phyloP scores from a whole-genome alignment of 495 filamentous ascomycete genomes.

The Cetradonia linearis region DNA sequence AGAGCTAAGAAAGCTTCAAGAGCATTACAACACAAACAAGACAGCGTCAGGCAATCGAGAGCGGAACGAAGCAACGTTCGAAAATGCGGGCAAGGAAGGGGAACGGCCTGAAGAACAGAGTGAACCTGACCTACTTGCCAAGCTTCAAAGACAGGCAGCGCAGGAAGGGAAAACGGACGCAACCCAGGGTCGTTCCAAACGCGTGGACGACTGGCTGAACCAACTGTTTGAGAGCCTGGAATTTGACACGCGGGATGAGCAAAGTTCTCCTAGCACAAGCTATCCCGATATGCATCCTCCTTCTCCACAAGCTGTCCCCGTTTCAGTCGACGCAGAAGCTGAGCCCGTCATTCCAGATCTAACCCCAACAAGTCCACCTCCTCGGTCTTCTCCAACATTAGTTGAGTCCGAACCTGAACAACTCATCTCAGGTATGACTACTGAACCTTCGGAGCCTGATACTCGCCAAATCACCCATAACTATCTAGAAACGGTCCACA shows the following conservation, averaged over 20 bases:
- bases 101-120: background rate
- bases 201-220: background rate
- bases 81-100: background rate
- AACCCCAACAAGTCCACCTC: background rate
- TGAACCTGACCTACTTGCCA: background rate
- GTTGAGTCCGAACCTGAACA: too few species aligned
- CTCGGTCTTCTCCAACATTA: background rate
- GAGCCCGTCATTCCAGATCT: background rate
- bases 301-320: background rate
- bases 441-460: background rate
- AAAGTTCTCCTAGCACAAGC: background rate
- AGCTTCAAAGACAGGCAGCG: background rate
- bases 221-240: background rate
- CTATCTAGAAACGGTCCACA: conserved; percentile 1
- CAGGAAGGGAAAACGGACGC: background rate
- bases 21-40: background rate
- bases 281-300: background rate
- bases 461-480: background rate
- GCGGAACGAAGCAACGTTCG: background rate
- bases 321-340: background rate
- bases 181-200: background rate
- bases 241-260: background rate
- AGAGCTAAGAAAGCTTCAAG: background rate
- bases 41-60: background rate
- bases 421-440: background rate